Percentiles rank a stretch among this genome's conserved stretches.
Conservation (phyloP, 352 stramenopile species). For the Elongisporangium anandrum region DNA sequence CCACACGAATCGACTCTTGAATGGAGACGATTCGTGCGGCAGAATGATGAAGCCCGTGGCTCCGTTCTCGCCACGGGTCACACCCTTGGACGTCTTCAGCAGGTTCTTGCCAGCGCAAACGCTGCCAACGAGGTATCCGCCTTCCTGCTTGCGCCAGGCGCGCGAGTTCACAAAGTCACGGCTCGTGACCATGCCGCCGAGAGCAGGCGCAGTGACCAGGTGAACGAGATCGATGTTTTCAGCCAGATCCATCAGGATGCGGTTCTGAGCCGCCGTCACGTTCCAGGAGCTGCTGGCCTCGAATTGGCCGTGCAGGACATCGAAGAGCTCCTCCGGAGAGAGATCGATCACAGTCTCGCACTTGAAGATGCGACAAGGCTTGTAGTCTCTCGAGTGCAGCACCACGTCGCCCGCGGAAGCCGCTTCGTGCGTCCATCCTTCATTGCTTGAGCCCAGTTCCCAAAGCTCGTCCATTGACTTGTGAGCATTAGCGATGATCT, state of each 20-base stretch:
- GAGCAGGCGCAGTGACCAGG: constrained; percentile 55
- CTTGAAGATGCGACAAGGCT: constrained; percentile 73
- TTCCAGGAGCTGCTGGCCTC: constrained; percentile 75
- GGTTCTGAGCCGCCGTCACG: constrained; percentile 71
- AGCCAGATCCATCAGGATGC: constrained; percentile 60
- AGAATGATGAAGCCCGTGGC: constrained; percentile 71
- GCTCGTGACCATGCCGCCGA: constrained; percentile 73
- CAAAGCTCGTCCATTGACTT: constrained; percentile 50
- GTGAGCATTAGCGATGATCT: constrained; percentile 43
- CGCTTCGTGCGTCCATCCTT: constrained; percentile 60
- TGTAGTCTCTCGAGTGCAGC: constrained; percentile 67
- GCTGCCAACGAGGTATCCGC: constrained; percentile 67
- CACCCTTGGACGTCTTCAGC: constrained; percentile 59
- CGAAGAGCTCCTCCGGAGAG: constrained; percentile 73
- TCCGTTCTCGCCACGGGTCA: constrained; percentile 76
- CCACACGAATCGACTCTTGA: constrained; percentile 78
- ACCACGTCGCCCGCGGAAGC: constrained; percentile 57
- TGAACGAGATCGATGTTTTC: constrained; percentile 74
- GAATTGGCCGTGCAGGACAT: constrained; percentile 71
- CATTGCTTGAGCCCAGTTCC: constrained; percentile 38
- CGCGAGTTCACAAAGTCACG: constrained; percentile 81
- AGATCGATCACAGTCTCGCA: constrained; percentile 62
- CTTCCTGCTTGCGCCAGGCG: constrained; percentile 65
- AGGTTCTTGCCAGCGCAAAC: constrained; percentile 66
- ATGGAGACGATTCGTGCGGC: constrained; percentile 64